Evolutionary conservation across 163 green algal genomes (phyloP).

Genomic region (Botryococcus braunii): DNA sequence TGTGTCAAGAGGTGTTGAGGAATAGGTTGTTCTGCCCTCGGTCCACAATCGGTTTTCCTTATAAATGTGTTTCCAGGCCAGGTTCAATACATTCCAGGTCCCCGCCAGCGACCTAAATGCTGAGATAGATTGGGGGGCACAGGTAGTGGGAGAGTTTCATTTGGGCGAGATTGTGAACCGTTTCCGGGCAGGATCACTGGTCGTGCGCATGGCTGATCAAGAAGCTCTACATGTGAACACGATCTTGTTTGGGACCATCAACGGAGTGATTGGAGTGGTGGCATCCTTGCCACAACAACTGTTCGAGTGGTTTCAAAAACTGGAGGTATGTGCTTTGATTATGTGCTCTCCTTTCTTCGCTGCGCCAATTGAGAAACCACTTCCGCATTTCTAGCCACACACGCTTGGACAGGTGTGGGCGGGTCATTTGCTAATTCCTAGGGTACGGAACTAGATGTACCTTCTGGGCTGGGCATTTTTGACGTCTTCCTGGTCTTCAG

Average conservation of each 20-base stretch:
- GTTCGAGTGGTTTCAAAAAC: slow-evolving; percentile 57
- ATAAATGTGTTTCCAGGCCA: no score
- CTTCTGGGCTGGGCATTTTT: no score
- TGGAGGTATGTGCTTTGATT: slow-evolving; percentile 50
- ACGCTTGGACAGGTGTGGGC: no score
- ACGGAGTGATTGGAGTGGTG: slow-evolving; percentile 83
- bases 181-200: slow-evolving; percentile 79
- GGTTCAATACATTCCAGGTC: no score
- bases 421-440: no score
- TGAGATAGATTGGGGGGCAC: slow-evolving; percentile 10
- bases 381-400: neutral
- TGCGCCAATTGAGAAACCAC: neutral
- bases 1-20: no score
- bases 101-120: no score
- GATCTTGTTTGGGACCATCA: slow-evolving; percentile 78
- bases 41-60: no score
- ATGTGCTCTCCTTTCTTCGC: no score
- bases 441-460: no score
- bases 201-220: slow-evolving; percentile 85
- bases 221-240: slow-evolving; percentile 59
- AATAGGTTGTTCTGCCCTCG: no score
- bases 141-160: slow-evolving; percentile 79
- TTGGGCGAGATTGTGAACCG: slow-evolving; percentile 88
- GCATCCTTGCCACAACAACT: slow-evolving; percentile 59
- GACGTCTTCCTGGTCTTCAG: no score